These are phyloP conservation scores for Cochlearia excelsa DNA, from an alignment of 345 rosid genomes.

Conservation along the genomic window DNA sequence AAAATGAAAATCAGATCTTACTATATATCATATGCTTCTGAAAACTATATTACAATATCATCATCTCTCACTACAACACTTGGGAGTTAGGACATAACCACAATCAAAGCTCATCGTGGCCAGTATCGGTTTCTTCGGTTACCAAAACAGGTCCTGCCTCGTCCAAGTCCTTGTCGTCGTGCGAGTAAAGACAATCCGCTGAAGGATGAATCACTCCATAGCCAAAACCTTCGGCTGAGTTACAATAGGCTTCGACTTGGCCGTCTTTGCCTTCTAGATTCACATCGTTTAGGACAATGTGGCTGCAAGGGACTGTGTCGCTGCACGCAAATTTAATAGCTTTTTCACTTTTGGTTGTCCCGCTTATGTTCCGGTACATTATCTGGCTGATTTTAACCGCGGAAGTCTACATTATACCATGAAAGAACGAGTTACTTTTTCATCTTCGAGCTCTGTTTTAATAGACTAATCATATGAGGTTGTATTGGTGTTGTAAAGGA, in stretches of 20 bases:
- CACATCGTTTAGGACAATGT: constrained; percentile 70
- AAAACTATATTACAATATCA: constrained; percentile 29
- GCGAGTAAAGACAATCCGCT: constrained; percentile 81
- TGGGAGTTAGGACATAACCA: background rate
- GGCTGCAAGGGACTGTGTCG: constrained; percentile 82
- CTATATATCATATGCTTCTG: constrained; percentile 35
- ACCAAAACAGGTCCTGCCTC: constrained; percentile 11
- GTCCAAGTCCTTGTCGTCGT: constrained; percentile 50
- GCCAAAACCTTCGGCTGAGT: constrained; percentile 85
- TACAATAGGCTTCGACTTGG: constrained; percentile 82
- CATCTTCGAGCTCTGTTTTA: constrained; percentile 13
- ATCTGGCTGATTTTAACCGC: constrained; percentile 84
- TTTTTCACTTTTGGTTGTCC: constrained; percentile 71
- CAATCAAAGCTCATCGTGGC: constrained; percentile 35
- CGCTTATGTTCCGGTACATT: constrained; percentile 82
- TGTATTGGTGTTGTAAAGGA: background rate
- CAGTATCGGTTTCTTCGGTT: constrained; percentile 24
- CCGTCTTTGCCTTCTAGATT: constrained; percentile 80
- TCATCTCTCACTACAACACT: constrained; percentile 32
- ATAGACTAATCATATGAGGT: constrained; percentile 4
- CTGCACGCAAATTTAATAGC: constrained; percentile 97
- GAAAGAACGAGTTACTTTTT: constrained; percentile 8
- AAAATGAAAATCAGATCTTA: constrained; percentile 1
- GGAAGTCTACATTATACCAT: constrained; percentile 52
- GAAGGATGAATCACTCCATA: constrained; percentile 83